Conservation (phyloP, 352 stramenopile species). For the Phytophthora citricola region DNA sequence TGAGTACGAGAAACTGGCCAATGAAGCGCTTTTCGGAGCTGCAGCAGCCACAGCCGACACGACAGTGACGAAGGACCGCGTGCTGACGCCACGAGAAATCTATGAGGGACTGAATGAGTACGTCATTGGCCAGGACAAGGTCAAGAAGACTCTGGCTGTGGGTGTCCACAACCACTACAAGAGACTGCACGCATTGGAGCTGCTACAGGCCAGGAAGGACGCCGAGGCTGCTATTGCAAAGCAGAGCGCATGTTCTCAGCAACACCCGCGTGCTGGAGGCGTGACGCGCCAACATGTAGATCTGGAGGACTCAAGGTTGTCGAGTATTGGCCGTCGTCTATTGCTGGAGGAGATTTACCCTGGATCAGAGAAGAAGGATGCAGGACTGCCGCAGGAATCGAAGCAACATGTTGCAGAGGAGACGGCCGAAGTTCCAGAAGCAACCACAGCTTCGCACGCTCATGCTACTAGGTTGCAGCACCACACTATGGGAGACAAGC, state of each 20-base stretch:
- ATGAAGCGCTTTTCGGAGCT: slow-evolving; percentile 47
- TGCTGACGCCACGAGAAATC: slow-evolving; percentile 94
- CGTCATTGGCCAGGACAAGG: slow-evolving; percentile 97
- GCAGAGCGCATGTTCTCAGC: slow-evolving; percentile 24
- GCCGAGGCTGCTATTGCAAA: slow-evolving; percentile 40
- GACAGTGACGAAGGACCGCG: slow-evolving; percentile 42
- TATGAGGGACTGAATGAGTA: slow-evolving; percentile 96
- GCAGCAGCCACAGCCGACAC: slow-evolving; percentile 9
- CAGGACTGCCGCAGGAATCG: slow-evolving; percentile 11
- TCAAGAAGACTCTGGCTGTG: slow-evolving; percentile 96
- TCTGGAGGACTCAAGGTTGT: slow-evolving; percentile 36
- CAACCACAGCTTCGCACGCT: background rate
- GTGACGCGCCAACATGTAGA: slow-evolving; percentile 45
- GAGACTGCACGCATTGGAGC: slow-evolving; percentile 80
- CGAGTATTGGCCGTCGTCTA: slow-evolving; percentile 56
- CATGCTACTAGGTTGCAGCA: slow-evolving; percentile 30
- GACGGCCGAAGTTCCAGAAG: slow-evolving; percentile 3
- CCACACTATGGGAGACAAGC: slow-evolving; percentile 52
- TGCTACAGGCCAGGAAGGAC: slow-evolving; percentile 54
- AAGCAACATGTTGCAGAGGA: slow-evolving; percentile 25
- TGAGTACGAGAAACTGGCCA: slow-evolving; percentile 79
- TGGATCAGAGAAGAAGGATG: slow-evolving; percentile 46
- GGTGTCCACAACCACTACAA: slow-evolving; percentile 99
- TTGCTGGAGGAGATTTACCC: slow-evolving; percentile 74
- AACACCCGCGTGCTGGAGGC: slow-evolving; percentile 32